These are phyloP conservation scores for Trypethelium eluteriae DNA, from an alignment of 495 filamentous ascomycete genomes.

Conservation along the genomic window DNA sequence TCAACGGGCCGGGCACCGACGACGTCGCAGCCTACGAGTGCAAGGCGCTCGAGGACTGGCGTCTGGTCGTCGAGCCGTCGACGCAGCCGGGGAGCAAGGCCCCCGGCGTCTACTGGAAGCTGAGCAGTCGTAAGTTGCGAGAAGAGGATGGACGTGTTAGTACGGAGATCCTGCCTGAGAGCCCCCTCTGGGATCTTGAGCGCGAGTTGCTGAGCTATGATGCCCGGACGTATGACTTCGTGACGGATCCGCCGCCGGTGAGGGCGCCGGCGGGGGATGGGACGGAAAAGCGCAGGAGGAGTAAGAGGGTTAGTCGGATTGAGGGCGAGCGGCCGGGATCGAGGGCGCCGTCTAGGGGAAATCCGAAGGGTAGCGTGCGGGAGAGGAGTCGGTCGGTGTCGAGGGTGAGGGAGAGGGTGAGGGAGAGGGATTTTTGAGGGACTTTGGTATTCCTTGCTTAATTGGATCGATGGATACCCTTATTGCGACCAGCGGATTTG, in stretches of 20 bases:
- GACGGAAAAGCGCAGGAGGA: conserved; percentile 2
- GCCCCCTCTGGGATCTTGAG: conserved; percentile 34
- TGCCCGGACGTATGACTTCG: conserved; percentile 32
- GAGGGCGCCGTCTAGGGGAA: background rate
- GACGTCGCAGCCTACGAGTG: conserved; percentile 49
- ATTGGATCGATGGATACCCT: too few species aligned
- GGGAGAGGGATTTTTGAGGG: background rate
- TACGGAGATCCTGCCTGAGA: conserved; percentile 30
- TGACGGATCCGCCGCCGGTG: conserved; percentile 25
- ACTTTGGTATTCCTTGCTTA: background rate
- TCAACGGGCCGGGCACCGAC: conserved; percentile 50
- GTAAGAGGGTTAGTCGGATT: background rate
- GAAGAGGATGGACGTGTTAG: conserved; percentile 24
- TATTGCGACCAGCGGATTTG: too few species aligned
- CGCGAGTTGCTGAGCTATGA: conserved; percentile 31
- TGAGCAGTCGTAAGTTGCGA: conserved; percentile 16
- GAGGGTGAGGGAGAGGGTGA: background rate
- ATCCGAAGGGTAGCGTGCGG: background rate
- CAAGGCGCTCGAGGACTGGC: conserved; percentile 44
- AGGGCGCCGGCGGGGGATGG: conserved; percentile 1
- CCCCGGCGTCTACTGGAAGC: conserved; percentile 33
- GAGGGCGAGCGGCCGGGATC: background rate
- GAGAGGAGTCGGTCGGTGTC: background rate
- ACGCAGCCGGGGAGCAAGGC: conserved; percentile 18
- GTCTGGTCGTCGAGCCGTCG: conserved; percentile 34